Evolutionary conservation across 257 asterid species (phyloP), one percentile per base, ranked within the genome.

Genomic region (Scutellaria baicalensis): DNA sequence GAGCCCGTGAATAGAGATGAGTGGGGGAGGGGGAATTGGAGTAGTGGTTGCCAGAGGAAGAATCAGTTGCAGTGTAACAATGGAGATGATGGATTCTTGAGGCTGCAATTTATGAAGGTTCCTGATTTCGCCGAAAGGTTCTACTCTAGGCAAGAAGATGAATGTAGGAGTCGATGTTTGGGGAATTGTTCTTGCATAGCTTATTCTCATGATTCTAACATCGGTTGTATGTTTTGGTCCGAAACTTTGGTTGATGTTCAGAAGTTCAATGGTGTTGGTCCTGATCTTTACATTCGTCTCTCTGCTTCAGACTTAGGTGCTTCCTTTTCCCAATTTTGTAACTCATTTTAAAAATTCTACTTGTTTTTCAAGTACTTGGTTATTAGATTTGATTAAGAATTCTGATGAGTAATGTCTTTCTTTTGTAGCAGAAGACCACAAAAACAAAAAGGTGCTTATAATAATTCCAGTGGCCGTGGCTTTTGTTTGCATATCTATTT

Each of bases 21-120:
- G 47, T 82, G 87, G 87, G 44, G 9, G 8, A 69, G 55, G 0
- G 84, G 84, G 23, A 80, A 71, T 48, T 77, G 84, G 84, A 75
- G 40, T 6, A 12, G 61, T 8, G 87, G 87, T 0, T 83, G 87
- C 48, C 11, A 1, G 17, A 74, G 87, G 65, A 71, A 9, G 3
- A 75, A 11, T 6, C 54, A 12, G 1, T 27, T 83, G 64, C 75
- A 67, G 55, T 83, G 87, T 31, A 58, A 18, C 23, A 18, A 0
- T 0, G 31, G 51, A n/a, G 79, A 39, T 1, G 87, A 73, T 38
- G 69, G 60, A 0, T 83, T 80, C 54, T 48, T 6, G 2, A 72
- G 35, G 80, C 14, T 80, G 11, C 72, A 10, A 42, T 68, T 50
- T 14, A 62, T 70, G 50, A 69, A 58, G 66, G 74, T 69, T 31